Conservation (phyloP, 208 protist species). For the Crithidia mellificae region DNA sequence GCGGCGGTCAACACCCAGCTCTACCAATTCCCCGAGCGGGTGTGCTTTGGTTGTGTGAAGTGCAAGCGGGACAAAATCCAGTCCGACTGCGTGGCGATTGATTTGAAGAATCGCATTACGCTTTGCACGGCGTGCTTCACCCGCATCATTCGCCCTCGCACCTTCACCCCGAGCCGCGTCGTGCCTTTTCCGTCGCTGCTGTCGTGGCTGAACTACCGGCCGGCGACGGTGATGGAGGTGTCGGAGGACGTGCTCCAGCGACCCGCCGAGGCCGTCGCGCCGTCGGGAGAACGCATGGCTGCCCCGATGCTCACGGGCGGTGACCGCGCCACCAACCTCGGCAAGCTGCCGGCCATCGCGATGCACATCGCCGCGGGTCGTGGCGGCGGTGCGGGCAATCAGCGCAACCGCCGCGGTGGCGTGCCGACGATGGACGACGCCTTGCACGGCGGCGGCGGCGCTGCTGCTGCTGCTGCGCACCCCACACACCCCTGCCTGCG, state of each 20-base stretch:
- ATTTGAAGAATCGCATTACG: constrained; percentile 64
- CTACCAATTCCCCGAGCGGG: constrained; percentile 66
- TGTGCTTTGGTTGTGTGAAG: constrained; percentile 77
- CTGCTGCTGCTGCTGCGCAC: background rate
- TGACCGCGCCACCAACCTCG: constrained; percentile 46
- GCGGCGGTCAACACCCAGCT: constrained; percentile 61
- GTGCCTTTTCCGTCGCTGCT: constrained; percentile 85
- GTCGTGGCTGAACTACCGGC: constrained; percentile 84
- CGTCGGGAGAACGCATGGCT: constrained; percentile 68
- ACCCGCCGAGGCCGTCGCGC: constrained; percentile 80
- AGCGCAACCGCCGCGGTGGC: background rate
- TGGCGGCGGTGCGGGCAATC: constrained; percentile 16
- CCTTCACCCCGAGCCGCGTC: constrained; percentile 70
- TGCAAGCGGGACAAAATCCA: constrained; percentile 78
- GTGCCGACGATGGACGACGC: constrained; percentile 26
- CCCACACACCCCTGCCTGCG: constrained; percentile 68
- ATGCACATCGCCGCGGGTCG: constrained; percentile 51
- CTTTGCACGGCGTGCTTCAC: constrained; percentile 76
- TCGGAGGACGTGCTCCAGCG: constrained; percentile 69
- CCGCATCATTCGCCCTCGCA: constrained; percentile 72
- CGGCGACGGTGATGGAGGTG: constrained; percentile 60
- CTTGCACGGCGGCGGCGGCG: background rate
- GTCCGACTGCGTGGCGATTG: constrained; percentile 71
- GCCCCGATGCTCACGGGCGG: constrained; percentile 43
- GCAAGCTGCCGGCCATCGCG: constrained; percentile 65